phyloP scores from a whole-genome alignment of 306 rosid genomes.

The Cotoneaster glaucophyllus region DNA sequence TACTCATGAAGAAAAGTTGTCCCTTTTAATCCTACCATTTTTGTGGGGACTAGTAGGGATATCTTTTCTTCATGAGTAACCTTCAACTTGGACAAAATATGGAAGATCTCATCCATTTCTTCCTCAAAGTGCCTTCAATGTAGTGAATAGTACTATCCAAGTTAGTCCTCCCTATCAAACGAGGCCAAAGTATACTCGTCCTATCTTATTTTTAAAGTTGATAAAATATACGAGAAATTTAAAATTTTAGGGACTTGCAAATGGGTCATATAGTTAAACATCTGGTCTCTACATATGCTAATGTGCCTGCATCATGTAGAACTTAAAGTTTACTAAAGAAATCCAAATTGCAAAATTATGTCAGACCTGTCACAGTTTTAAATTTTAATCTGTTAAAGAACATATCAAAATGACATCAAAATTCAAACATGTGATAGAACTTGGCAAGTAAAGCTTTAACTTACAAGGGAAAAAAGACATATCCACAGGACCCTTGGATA shows the following conservation, averaged over 20 bases:
- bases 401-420: background rate
- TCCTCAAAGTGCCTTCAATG: no score
- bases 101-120: no score
- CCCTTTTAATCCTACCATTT: no score
- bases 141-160: no score
- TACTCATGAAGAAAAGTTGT: no score
- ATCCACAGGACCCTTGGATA: constrained; percentile 37
- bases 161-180: no score
- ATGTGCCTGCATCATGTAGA: background rate
- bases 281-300: background rate
- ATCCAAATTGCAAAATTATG: background rate
- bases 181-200: background rate
- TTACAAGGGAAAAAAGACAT: constrained; percentile 52
- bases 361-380: background rate
- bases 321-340: background rate
- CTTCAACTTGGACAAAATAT: no score
- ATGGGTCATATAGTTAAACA: background rate
- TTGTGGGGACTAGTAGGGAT: no score
- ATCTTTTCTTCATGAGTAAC: no score
- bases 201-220: background rate
- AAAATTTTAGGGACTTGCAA: background rate
- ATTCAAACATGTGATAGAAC: background rate
- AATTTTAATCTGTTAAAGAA: background rate
- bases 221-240: background rate
- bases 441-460: constrained; percentile 30